Evolutionary conservation across 2,329 filamentous ascomycete species (phyloP), one percentile per base, ranked within the genome.

Genomic region (Phialocephala sp.): DNA sequence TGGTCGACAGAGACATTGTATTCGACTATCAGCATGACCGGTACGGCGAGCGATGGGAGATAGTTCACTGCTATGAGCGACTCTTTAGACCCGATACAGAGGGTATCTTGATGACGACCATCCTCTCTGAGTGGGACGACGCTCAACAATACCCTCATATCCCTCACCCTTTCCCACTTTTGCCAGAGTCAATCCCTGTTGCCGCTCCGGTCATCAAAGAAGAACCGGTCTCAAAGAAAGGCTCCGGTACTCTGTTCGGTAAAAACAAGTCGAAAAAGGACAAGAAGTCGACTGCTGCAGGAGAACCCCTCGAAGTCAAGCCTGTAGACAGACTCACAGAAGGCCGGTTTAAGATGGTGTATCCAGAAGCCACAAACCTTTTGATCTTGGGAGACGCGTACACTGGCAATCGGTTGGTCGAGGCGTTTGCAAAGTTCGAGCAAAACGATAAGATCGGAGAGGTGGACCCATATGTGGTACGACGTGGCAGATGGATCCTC

Each of bases 71-170:
- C 11, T 22, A 22, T 2, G 24, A 54, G 27, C 24, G 3, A 1
- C 1, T 18, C 8, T 32, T 27, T 14, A 8, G 32, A 22, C 12
- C 50, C 11, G 14, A 50, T 50, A n/a, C 8, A 12, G 24, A 54
- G 22, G 27, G 22, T 15, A 12, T 54, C 3, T 12, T 11, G 11
- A 35, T 91, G 69, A 89, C 87, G 0, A 88, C 91, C 70, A 85
- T 91, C 75, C 79, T 91, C 3, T 80, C 90, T 63, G 83, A 85
- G 63, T 91, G 87, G 68, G 89, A 91, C 76, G 89, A 73, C n/a
- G 82, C 81, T 60, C 80, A 86, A 69, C 82, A 83, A 8, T 89
- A 86, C 72, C 88, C 89, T 3, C 87, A 90, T 66, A 86, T 91
- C 54, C 85, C 89, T 0, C 84, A 90, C 65, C 88, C 89, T 0